Conservation (phyloP, 2,329 filamentous ascomycete species). For the Colletotrichum truncatum region DNA sequence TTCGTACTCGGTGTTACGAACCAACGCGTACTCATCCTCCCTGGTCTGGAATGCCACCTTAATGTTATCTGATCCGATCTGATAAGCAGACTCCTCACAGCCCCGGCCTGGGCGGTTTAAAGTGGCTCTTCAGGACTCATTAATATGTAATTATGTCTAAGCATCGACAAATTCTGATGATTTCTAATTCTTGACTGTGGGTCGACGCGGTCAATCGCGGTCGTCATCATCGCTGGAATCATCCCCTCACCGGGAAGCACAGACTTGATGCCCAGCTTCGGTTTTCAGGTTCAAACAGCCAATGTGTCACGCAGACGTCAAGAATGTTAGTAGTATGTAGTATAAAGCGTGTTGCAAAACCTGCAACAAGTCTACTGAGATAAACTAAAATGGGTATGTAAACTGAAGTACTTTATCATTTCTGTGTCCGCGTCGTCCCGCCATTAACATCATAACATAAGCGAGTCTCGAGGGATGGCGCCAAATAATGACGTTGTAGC, state of each 20-base stretch:
- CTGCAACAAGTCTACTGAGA: background rate
- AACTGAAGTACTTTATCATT: background rate
- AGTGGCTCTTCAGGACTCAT: background rate
- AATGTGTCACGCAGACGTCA: slow-evolving; percentile 5
- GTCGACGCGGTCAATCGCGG: background rate
- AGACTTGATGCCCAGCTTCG: background rate
- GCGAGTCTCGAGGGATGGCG: background rate
- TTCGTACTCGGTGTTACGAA: slow-evolving; percentile 25
- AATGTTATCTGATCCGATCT: slow-evolving; percentile 26
- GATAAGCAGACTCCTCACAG: slow-evolving; percentile 20
- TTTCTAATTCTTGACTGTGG: background rate
- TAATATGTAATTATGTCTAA: slow-evolving; percentile 1
- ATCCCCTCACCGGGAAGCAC: background rate
- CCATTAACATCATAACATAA: background rate
- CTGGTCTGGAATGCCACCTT: background rate
- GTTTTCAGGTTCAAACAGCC: background rate
- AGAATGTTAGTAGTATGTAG: background rate
- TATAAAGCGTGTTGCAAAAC: background rate
- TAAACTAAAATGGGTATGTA: slow-evolving; percentile 2
- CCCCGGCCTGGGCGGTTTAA: background rate
- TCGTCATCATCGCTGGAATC: background rate
- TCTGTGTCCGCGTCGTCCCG: background rate
- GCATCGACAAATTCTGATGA: background rate
- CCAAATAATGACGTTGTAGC: too few species aligned
- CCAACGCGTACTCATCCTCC: background rate